These are phyloP conservation scores for Globisporangium barbulae DNA, from an alignment of 352 stramenopile species.

Conservation along the genomic window DNA sequence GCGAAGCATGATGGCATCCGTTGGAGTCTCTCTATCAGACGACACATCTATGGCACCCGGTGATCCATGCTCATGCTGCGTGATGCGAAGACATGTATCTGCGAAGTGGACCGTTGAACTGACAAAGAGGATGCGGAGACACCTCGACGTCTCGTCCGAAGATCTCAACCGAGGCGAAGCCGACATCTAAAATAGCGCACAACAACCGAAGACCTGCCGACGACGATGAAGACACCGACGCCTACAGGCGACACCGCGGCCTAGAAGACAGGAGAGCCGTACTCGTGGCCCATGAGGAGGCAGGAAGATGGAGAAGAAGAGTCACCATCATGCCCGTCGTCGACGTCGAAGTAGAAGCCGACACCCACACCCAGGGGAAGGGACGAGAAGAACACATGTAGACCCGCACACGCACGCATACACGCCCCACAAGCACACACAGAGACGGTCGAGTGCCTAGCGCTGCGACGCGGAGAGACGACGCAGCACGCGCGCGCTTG, in stretches of 20 bases:
- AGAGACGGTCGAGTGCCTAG: slow-evolving; percentile 29
- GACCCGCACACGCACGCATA: neutral
- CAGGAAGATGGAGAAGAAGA: slow-evolving; percentile 5
- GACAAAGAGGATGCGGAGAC: too few species aligned
- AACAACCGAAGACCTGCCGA: neutral
- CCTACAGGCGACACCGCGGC: neutral
- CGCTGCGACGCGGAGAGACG: slow-evolving; percentile 9
- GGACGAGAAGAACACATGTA: slow-evolving; percentile 2
- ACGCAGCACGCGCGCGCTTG: slow-evolving; percentile 1
- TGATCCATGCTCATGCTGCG: neutral
- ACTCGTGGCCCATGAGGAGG: neutral
- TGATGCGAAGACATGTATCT: neutral
- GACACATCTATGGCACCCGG: neutral
- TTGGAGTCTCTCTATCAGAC: neutral
- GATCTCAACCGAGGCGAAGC: neutral
- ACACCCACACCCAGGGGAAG: slow-evolving; percentile 4
- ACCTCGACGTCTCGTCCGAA: neutral
- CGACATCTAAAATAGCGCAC: neutral
- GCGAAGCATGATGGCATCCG: neutral
- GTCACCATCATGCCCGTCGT: slow-evolving; percentile 2
- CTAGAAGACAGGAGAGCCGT: neutral
- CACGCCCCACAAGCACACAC: slow-evolving; percentile 12
- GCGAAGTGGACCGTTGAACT: too few species aligned
- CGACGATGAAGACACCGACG: slow-evolving; percentile 3
- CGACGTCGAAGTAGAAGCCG: slow-evolving; percentile 4